Evolutionary conservation across 2,329 filamentous ascomycete species (phyloP), one percentile per base, ranked within the genome.

Genomic region (Pezicula carpinea): DNA sequence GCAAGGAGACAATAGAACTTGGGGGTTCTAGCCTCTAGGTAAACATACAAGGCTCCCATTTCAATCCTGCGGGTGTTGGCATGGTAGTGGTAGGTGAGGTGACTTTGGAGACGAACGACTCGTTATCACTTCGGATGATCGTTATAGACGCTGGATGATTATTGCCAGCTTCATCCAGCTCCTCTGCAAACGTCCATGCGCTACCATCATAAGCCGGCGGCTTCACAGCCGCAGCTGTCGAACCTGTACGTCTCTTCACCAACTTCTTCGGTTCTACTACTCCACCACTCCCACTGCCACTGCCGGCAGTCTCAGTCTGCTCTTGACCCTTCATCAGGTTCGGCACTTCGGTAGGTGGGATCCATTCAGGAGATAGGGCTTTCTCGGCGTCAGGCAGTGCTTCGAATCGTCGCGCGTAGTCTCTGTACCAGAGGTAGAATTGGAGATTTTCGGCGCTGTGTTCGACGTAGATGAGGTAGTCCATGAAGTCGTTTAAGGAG

Each of bases 401-500:
- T 5, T 64, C 49, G 57, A 80, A 81, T 7, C 77, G 73, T 52
- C 66, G 66, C 47, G 64, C 63, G 50, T 79, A 82, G 57, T 82
- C 77, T 47, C 73, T 76, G 61, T 79, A 81, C 77, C 77, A 80
- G 1, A 80, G 66, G 54, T 73, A 80, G 60, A 88, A 88, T 58
- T 92, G 87, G 17, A 93, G 72, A 61, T 92, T 92, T 69, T 93
- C 88, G 44, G 87, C 86, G 18, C 83, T 75, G 53, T 84, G 78
- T 65, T 92, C 87, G 50, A 92, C 80, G 64, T 92, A 91, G 51
- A 87, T 75, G 51, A 92, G 76, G 57, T 90, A 92, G 66, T 89
- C 87, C 83, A 92, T 89, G 63, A 93, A 91, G 64, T 93, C 87
- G 34, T 85, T 80, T 29, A 83, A 69, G 2, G 87, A 90, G 67